Evolutionary conservation across 768 basidiomycete species (phyloP).

Genomic region (Pisolithus orientalis): DNA sequence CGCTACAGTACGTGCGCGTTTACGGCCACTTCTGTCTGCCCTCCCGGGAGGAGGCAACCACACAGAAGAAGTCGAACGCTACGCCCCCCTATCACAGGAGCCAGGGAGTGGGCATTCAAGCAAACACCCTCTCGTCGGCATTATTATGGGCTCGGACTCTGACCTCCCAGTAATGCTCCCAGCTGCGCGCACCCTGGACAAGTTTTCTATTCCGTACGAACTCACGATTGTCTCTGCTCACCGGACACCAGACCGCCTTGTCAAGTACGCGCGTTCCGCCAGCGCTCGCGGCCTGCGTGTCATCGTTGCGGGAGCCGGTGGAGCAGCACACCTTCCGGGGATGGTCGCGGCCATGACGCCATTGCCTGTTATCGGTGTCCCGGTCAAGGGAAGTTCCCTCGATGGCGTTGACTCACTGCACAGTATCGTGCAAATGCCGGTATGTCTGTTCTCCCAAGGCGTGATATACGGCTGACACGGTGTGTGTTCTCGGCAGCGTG

Average conservation of each 20-base stretch:
- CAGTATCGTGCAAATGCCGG: constrained; percentile 99
- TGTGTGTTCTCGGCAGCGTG: constrained; percentile 51
- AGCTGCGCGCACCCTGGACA: constrained; percentile 76
- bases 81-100: constrained; percentile 41
- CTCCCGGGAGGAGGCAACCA: constrained; percentile 40
- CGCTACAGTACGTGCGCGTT: constrained; percentile 57
- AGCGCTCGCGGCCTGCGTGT: constrained; percentile 57
- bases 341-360: constrained; percentile 97
- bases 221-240: constrained; percentile 96
- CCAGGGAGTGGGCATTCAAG: constrained; percentile 53
- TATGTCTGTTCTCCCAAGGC: constrained; percentile 34
- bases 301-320: constrained; percentile 96
- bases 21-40: constrained; percentile 68
- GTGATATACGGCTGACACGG: not conserved
- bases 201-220: constrained; percentile 85
- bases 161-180: constrained; percentile 93
- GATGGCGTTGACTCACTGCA: constrained; percentile 97
- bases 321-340: constrained; percentile 94
- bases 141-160: constrained; percentile 99
- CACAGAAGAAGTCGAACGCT: constrained; percentile 43
- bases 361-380: constrained; percentile 92
- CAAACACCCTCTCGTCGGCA: constrained; percentile 71
- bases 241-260: constrained; percentile 83
- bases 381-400: constrained; percentile 88
- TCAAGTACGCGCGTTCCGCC: constrained; percentile 76